These are phyloP conservation scores for Bromus sterilis DNA, from an alignment of 176 grass and related monocot genomes.

Conservation along the genomic window DNA sequence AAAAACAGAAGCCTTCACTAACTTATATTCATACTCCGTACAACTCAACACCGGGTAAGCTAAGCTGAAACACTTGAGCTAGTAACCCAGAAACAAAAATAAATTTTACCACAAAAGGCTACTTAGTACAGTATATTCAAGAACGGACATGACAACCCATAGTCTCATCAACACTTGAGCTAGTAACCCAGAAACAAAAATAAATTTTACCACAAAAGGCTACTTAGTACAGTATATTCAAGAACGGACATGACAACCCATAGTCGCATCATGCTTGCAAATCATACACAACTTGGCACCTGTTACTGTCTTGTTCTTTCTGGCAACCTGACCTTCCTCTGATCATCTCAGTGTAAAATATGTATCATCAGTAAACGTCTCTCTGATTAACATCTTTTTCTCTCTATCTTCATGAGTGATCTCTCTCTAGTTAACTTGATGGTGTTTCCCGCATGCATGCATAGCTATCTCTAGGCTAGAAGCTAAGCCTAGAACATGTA, in stretches of 20 bases:
- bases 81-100: neutral
- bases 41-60: neutral
- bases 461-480: neutral
- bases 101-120: neutral
- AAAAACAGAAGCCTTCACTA: neutral
- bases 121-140: no score
- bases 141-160: neutral
- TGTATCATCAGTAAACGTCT: neutral
- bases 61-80: neutral
- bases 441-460: neutral
- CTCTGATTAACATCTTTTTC: neutral
- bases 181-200: neutral
- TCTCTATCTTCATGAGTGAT: neutral
- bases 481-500: conserved; percentile 2
- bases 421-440: neutral
- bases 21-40: neutral
- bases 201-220: neutral
- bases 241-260: neutral
- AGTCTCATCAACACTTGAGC: conserved; percentile 11
- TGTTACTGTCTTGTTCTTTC: conserved; percentile 19
- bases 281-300: neutral
- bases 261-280: conserved; percentile 28
- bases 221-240: no score
- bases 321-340: neutral
- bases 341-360: neutral